Percentiles rank a stretch among this genome's conserved stretches.
These are phyloP conservation scores for Boletus sp. DNA, from an alignment of 768 basidiomycete genomes.

Conservation along the genomic window DNA sequence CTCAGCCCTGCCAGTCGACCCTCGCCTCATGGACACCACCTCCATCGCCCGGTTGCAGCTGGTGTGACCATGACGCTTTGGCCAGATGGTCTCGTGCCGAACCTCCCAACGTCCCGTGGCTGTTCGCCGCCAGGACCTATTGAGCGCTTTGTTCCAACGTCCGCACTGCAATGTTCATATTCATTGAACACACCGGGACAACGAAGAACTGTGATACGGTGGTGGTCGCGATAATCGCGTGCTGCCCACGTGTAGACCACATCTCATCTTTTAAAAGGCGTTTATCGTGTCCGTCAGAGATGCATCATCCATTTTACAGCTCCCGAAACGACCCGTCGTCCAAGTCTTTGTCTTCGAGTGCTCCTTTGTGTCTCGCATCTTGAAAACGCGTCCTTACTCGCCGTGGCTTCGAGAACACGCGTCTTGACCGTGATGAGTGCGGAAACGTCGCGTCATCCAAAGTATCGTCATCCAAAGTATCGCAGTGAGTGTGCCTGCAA, in stretches of 20 bases:
- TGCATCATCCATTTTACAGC: slow-evolving; percentile 14
- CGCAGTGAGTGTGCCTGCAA: slow-evolving; percentile 29
- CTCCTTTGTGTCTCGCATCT: not conserved
- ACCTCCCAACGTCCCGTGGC: not conserved
- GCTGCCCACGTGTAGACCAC: slow-evolving; percentile 31
- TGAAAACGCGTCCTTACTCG: not conserved
- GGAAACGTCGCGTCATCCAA: slow-evolving; percentile 17
- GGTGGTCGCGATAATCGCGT: slow-evolving; percentile 31
- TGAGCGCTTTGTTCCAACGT: slow-evolving; percentile 13
- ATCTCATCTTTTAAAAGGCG: slow-evolving; percentile 32
- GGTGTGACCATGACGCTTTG: slow-evolving; percentile 1
- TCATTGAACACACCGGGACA: slow-evolving; percentile 15
- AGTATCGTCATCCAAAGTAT: no score
- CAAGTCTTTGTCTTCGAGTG: not conserved
- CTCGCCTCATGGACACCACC: not conserved
- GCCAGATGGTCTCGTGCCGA: not conserved
- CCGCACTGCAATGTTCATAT: not conserved
- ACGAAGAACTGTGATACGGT: slow-evolving; percentile 7
- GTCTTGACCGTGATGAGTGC: slow-evolving; percentile 7
- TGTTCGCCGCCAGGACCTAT: not conserved
- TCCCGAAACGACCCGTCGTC: slow-evolving; percentile 1
- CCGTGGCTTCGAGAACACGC: slow-evolving; percentile 4
- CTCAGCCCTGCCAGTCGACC: not conserved
- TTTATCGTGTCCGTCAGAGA: slow-evolving; percentile 20
- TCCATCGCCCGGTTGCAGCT: not conserved